Evolutionary conservation across 495 filamentous ascomycete species (phyloP), one percentile per base, ranked within the genome.

Genomic region (Cercophora sp.): DNA sequence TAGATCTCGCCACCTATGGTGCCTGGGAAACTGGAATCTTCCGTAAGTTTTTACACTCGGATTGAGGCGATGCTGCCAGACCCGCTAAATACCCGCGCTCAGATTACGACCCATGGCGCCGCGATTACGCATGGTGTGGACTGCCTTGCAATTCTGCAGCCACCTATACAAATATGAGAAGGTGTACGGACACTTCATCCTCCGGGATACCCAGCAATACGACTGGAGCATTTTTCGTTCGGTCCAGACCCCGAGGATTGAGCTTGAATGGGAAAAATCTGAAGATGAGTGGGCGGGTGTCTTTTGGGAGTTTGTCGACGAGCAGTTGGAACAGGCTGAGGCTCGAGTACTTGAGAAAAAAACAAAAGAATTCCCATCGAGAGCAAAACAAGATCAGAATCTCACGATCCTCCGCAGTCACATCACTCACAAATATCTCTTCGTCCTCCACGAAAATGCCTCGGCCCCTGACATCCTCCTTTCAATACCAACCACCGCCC

Each of bases 391-490:
- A 37, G 4, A 16, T 16, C 34, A 5, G 34, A 37, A 11, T 13
- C 13, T 16, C 19, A 4, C 2, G 4, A n/a, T 3, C 41, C 20
- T 10, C n/a, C n/a, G n/a, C n/a, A n/a, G n/a, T n/a, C n/a, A n/a
- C n/a, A n/a, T n/a, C n/a, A n/a, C n/a, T 41, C 35, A 58, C 35
- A 48, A 43, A 45, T 58, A 58, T 39, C 55, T 36, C 35, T n/a
- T 23, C 22, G 49, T 58, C 37, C 55, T 48, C 55, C 49, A 58
- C 22, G 55, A 58, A 53, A 53, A 58, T 20, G 43, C 55, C 44
- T 58, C 55, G 11, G 55, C 55, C 2, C 49, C 55, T 8, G 25
- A 25, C 55, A 58, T 58, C 49, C 55, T 20, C 27, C 55, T 42
- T 44, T 58, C 55, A 39, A 58, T 48, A 36, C 55, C 55, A 43